These are phyloP conservation scores for Solanum appendiculatum DNA, from an alignment of 257 asterid genomes.

Conservation along the genomic window DNA sequence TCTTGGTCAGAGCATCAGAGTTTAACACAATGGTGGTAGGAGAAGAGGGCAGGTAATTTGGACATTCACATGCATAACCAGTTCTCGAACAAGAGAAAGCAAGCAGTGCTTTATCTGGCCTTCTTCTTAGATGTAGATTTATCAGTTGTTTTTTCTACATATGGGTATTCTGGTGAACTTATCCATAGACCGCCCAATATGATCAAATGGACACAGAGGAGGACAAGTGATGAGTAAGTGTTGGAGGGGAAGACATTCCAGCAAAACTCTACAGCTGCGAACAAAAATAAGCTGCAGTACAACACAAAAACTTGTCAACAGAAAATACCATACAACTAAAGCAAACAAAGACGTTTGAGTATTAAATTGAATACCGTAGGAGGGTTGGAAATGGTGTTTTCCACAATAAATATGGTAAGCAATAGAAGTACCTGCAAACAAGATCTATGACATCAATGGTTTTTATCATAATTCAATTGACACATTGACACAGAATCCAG, in stretches of 20 bases:
- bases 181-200: constrained; percentile 63
- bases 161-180: constrained; percentile 52
- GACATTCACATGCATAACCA: neutral
- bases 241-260: constrained; percentile 88
- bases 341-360: neutral
- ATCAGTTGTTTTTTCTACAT: constrained; percentile 13
- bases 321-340: neutral
- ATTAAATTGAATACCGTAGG: constrained; percentile 36
- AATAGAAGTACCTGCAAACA: constrained; percentile 71
- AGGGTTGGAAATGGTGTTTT: constrained; percentile 64
- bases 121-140: constrained; percentile 20
- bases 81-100: neutral
- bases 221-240: constrained; percentile 52
- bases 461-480: neutral
- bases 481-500: neutral
- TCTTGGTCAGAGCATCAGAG: neutral
- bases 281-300: constrained; percentile 53
- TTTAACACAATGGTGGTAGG: neutral
- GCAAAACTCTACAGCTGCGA: constrained; percentile 55
- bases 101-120: constrained; percentile 16
- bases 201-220: constrained; percentile 49
- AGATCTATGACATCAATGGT: neutral
- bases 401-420: constrained; percentile 88
- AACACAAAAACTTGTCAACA: neutral
- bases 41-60: neutral